Conservation (phyloP, 257 asterid genomes). For the Knoxia roxburghii region DNA sequence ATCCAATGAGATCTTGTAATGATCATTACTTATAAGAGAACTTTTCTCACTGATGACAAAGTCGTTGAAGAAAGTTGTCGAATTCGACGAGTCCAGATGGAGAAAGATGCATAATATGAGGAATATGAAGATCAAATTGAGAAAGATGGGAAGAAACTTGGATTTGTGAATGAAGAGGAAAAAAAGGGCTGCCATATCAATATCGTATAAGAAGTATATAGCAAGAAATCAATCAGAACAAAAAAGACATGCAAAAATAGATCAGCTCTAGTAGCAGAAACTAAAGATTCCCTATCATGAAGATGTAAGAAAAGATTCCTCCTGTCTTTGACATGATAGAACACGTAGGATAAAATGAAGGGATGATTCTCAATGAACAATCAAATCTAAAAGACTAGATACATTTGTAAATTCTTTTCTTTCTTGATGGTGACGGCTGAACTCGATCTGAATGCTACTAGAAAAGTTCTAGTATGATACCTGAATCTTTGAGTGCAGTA, state of each 20-base stretch:
- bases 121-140: constrained; percentile 12
- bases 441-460: not conserved
- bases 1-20: not conserved
- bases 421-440: not conserved
- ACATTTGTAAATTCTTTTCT: not conserved
- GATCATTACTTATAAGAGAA: not conserved
- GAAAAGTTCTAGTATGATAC: not conserved
- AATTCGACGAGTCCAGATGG: not conserved
- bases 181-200: no score
- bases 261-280: no score
- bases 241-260: not conserved
- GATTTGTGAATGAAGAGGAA: constrained; percentile 6
- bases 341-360: not conserved
- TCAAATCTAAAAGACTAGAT: not conserved
- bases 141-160: not conserved
- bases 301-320: not conserved
- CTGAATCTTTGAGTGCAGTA: not conserved
- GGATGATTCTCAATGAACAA: not conserved
- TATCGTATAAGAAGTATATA: no score
- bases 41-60: not conserved
- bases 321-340: not conserved
- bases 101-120: constrained; percentile 7
- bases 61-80: not conserved
- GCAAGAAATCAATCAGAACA: not conserved
- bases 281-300: not conserved